Base-by-base conservation (phyloP, 495 filamentous ascomycete genomes). In the Talaromyces ruber region DNA sequence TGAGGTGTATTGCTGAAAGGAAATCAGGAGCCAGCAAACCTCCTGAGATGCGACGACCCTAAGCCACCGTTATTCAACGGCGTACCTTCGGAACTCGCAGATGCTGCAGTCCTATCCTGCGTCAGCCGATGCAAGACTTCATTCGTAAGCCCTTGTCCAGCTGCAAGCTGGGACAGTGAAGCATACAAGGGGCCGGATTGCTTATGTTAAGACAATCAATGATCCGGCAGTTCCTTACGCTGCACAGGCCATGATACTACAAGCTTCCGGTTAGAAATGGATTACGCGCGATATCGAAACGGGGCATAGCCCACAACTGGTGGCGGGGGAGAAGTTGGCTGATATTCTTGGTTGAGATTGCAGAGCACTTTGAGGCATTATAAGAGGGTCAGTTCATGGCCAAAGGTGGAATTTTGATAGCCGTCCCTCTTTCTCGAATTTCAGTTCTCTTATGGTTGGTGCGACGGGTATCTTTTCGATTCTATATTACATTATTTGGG, bases 391-490 rank as follows among this genome's bases (percentile, higher is more conserved):
- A 6, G 37, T 43, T 32, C 30, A 6, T 32, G 30, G n/a, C n/a
- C n/a, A n/a, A n/a, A n/a, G n/a, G n/a, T n/a, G n/a, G n/a, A n/a
- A n/a, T n/a, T n/a, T n/a, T n/a, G n/a, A n/a, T n/a, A n/a, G n/a
- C n/a, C n/a, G n/a, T n/a, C n/a, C n/a, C n/a, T n/a, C n/a, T n/a
- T n/a, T n/a, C n/a, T n/a, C n/a, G 78, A 80, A 81, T 61, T 78
- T 72, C 64, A 75, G 72, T 6, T 54, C 66, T 5, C 56, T 76
- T 26, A 77, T 81, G 56, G 72, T 76, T 24, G 78, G 77, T 4
- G 68, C 67, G 11, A 73, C 76, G n/a, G 65, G 81, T 1, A 73
- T 81, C 25, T 75, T 76, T 59, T 70, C 76, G 2, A 53, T 76
- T 32, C 29, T 74, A 8, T 76, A 79, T 53, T 82, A 81, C 57